Conservation (phyloP, 208 protist species). For the Wallacemonas sp. region DNA sequence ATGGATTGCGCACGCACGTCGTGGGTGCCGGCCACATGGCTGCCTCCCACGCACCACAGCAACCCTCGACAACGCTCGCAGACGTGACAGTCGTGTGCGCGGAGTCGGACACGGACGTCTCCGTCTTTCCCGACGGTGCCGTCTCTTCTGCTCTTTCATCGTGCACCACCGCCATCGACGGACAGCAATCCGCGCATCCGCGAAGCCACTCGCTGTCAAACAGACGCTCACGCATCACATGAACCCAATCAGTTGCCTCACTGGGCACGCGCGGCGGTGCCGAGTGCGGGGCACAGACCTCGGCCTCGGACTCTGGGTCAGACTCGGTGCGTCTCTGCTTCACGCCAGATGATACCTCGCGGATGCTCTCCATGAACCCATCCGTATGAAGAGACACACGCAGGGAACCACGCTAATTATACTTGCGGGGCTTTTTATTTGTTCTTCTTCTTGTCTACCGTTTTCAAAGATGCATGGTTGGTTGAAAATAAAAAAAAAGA, state of each 20-base stretch:
- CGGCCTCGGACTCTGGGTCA: neutral
- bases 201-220: slow-evolving; percentile 1
- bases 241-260: neutral
- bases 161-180: no score
- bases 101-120: no score
- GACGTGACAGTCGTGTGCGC: no score
- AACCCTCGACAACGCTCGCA: no score
- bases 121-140: neutral
- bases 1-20: slow-evolving; percentile 8
- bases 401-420: no score
- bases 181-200: slow-evolving; percentile 1
- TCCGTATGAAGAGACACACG: no score
- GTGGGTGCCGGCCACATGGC: neutral
- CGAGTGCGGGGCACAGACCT: no score
- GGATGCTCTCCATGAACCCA: neutral
- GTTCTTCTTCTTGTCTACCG: no score
- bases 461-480: no score
- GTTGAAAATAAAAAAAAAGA: no score
- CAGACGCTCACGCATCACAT: neutral
- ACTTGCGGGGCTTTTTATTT: no score
- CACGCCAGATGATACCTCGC: neutral
- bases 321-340: neutral
- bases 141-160: neutral
- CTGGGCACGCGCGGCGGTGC: no score
- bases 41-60: neutral